Evolutionary conservation across 352 stramenopile species (phyloP).

Genomic region (Ophiocytium majus): DNA sequence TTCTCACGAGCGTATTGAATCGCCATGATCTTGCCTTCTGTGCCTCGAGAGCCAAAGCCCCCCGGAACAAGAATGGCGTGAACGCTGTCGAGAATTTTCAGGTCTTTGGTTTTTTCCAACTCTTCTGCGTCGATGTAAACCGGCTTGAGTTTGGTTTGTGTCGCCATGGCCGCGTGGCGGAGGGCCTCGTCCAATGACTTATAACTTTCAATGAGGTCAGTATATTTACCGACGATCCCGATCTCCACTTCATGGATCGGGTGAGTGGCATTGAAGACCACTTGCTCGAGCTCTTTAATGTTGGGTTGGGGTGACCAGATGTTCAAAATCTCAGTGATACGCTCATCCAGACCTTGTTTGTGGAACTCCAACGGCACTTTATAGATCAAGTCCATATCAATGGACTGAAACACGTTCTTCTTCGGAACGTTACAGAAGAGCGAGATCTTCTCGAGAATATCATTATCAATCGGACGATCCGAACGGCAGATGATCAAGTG

Average conservation of each 20-base stretch:
- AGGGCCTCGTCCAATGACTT: conserved; percentile 59
- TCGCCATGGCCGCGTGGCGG: conserved; percentile 17
- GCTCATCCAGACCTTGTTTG: background rate
- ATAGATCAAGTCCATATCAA: conserved; percentile 95
- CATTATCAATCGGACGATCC: conserved; percentile 72
- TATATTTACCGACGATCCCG: conserved; percentile 94
- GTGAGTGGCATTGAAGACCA: background rate
- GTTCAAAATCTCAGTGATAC: background rate
- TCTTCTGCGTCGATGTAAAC: background rate
- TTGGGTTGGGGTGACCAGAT: background rate
- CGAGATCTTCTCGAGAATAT: conserved; percentile 81
- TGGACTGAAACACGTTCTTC: conserved; percentile 85
- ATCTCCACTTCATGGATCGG: background rate
- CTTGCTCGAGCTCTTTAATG: background rate
- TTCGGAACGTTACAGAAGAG: conserved; percentile 90
- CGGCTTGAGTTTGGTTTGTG: background rate
- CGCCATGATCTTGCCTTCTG: conserved; percentile 61
- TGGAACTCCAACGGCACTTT: conserved; percentile 84
- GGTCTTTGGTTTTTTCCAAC: background rate
- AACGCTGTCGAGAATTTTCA: conserved; percentile 65
- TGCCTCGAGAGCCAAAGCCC: conserved; percentile 81
- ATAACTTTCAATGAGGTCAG: conserved; percentile 88
- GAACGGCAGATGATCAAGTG: conserved; percentile 89
- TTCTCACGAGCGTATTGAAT: conserved; percentile 83
- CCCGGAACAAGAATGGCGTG: conserved; percentile 81